Conservation (phyloP, 1,139 yeast species). For the Yamadazyma atlantica region DNA sequence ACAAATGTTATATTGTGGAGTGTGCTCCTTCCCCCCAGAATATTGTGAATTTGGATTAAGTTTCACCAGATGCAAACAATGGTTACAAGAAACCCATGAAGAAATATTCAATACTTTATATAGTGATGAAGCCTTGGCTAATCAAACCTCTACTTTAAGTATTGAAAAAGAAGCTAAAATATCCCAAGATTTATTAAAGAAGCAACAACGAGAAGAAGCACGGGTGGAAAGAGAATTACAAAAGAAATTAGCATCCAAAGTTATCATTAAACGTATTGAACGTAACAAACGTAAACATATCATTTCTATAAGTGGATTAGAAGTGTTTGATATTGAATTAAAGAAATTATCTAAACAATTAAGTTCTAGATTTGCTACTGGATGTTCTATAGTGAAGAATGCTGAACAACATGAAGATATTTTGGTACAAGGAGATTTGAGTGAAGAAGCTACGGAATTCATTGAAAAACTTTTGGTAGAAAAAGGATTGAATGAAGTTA, state of each 20-base stretch:
- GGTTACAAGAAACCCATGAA: conserved; percentile 65
- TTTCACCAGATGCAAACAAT: conserved; percentile 77
- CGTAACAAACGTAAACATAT: conserved; percentile 89
- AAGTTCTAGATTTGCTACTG: conserved; percentile 94
- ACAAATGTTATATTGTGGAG: conserved; percentile 68
- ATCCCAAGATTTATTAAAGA: conserved; percentile 77
- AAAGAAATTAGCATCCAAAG: conserved; percentile 76
- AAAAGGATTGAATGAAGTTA: conserved; percentile 79
- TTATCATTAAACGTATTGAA: conserved; percentile 81
- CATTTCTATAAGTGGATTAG: conserved; percentile 83
- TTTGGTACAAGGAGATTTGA: conserved; percentile 92
- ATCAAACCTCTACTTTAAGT: conserved; percentile 55
- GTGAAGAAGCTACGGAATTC: conserved; percentile 84
- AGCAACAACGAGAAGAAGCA: conserved; percentile 87
- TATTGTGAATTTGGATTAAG: conserved; percentile 91
- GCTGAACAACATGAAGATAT: conserved; percentile 92
- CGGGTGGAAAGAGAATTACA: conserved; percentile 83
- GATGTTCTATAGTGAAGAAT: conserved; percentile 90
- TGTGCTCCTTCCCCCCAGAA: conserved; percentile 88
- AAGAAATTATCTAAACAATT: conserved; percentile 90
- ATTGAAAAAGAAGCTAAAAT: conserved; percentile 80
- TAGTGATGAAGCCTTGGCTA: conserved; percentile 53
- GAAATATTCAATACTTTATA: conserved; percentile 62
- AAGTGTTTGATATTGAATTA: conserved; percentile 84
- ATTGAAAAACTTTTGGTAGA: conserved; percentile 71